phyloP scores from a whole-genome alignment of 257 asterid species.

The Solanum chiquidenum region DNA sequence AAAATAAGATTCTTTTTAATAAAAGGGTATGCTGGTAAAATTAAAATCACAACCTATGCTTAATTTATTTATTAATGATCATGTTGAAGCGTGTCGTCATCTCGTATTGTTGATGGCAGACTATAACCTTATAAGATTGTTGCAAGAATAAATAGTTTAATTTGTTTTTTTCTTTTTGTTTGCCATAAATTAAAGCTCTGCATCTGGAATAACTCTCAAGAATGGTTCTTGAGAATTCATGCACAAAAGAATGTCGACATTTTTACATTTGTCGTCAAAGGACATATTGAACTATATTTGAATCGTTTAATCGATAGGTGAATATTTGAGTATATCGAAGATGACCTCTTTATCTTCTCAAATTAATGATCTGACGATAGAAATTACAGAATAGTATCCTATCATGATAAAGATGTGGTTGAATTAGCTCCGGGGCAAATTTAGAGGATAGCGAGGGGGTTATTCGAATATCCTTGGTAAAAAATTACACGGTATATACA shows the following conservation, averaged over 20 bases:
- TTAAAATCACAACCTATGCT: background rate
- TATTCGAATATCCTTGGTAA: too few species aligned
- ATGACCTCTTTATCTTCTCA: background rate
- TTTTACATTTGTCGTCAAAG: background rate
- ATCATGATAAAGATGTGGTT: background rate
- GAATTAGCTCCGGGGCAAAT: background rate
- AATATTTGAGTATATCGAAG: background rate
- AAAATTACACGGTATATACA: too few species aligned
- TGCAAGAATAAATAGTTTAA: too few species aligned
- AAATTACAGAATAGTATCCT: background rate
- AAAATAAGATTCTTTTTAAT: background rate
- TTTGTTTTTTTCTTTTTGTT: background rate
- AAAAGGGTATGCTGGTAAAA: background rate
- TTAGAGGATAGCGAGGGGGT: too few species aligned
- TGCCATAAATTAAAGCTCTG: background rate
- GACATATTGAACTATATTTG: background rate
- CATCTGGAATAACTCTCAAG: background rate
- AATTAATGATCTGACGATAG: too few species aligned
- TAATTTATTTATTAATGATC: background rate
- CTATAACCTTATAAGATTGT: background rate
- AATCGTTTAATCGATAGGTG: too few species aligned
- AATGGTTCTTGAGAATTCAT: background rate
- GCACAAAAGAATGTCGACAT: background rate
- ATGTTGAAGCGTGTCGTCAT: background rate
- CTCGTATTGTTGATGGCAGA: too few species aligned